Evolutionary conservation across 352 stramenopile genomes (phyloP).

Genomic region (Phytopythium kandeliae): DNA sequence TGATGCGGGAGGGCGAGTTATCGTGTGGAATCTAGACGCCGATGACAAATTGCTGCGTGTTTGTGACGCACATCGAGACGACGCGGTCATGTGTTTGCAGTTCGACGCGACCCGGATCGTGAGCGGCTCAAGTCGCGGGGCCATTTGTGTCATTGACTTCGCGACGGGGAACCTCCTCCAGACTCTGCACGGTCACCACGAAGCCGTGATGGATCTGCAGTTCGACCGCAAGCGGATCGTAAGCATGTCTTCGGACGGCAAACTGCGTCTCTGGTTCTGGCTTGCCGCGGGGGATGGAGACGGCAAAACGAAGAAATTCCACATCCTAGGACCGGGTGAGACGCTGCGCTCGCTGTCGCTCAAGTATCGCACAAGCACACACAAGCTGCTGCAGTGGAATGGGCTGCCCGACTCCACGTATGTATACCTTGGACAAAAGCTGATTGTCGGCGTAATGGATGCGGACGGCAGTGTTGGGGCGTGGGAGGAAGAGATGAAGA

Average conservation of each 20-base stretch:
- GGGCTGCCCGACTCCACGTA: constrained; percentile 60
- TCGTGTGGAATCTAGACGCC: constrained; percentile 72
- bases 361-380: constrained; percentile 69
- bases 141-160: constrained; percentile 72
- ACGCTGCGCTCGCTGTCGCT: constrained; percentile 68
- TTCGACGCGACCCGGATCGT: constrained; percentile 77
- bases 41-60: constrained; percentile 54
- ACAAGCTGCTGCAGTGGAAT: constrained; percentile 69
- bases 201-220: constrained; percentile 55
- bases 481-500: constrained; percentile 51
- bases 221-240: constrained; percentile 65
- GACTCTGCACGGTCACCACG: constrained; percentile 45
- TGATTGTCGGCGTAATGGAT: constrained; percentile 55
- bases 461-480: constrained; percentile 12
- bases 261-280: constrained; percentile 65
- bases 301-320: constrained; percentile 53
- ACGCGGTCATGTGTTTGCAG: constrained; percentile 54
- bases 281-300: constrained; percentile 38
- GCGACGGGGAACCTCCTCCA: constrained; percentile 62
- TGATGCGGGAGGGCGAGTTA: constrained; percentile 45
- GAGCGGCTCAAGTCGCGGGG: constrained; percentile 38
- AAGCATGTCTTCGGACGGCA: constrained; percentile 57
- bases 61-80: constrained; percentile 45
- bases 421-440: constrained; percentile 70
- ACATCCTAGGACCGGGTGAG: constrained; percentile 64